Percentiles rank a stretch among this genome's conserved stretches.
phyloP scores from a whole-genome alignment of 305 asterid species.

The Solanum hybrid region DNA sequence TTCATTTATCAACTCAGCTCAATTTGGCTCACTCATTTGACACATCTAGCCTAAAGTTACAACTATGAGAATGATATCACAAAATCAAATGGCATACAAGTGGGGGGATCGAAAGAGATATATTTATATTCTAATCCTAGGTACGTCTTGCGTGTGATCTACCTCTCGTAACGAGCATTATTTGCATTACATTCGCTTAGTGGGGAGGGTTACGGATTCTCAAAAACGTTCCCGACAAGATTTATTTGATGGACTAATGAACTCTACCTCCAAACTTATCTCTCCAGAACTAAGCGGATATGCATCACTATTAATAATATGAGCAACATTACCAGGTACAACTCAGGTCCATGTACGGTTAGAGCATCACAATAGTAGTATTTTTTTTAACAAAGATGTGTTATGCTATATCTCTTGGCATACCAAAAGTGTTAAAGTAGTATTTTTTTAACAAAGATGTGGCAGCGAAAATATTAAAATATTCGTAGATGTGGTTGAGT shows the following conservation, averaged over 20 bases:
- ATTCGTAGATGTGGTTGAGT: not conserved
- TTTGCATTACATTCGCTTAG: not conserved
- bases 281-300: too few species aligned
- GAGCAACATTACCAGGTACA: too few species aligned
- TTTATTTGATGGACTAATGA: too few species aligned
- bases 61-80: not conserved
- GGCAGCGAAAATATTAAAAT: not conserved
- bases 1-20: not conserved
- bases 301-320: too few species aligned
- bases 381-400: not conserved
- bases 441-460: not conserved
- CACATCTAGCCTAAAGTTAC: not conserved
- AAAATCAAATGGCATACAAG: not conserved
- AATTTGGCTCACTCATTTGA: not conserved
- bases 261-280: too few species aligned
- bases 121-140: not conserved
- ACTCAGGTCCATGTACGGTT: too few species aligned
- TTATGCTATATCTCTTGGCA: not conserved
- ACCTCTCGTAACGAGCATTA: not conserved
- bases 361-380: too few species aligned
- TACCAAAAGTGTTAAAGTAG: not conserved
- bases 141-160: not conserved
- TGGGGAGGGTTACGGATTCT: too few species aligned
- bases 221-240: too few species aligned
- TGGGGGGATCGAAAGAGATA: too few species aligned